Evolutionary conservation across 2,329 filamentous ascomycete genomes (phyloP).

Genomic region (Amauroascus niger): DNA sequence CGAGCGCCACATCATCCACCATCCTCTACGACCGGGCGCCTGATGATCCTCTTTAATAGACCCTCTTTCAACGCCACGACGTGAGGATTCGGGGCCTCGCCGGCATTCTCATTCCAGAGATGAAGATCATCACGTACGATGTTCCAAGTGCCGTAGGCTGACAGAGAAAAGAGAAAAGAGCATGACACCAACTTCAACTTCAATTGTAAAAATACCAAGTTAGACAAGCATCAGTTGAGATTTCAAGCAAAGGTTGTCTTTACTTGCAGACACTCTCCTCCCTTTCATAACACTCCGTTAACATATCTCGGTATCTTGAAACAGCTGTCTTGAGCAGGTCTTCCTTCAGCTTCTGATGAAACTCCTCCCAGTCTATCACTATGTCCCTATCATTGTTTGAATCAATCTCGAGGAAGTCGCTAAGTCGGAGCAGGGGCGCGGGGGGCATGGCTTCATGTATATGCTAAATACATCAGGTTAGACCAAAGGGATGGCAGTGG

Average conservation of each 20-base stretch:
- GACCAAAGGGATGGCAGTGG: neutral
- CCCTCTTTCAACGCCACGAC: too few species aligned
- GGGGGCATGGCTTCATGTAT: neutral
- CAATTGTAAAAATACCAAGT: too few species aligned
- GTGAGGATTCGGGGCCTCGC: too few species aligned
- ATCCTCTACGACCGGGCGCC: too few species aligned
- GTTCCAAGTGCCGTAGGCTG: too few species aligned
- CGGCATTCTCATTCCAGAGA: too few species aligned
- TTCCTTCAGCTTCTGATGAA: constrained; percentile 1
- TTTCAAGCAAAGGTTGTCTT: neutral
- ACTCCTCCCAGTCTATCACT: constrained; percentile 1
- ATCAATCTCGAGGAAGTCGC: constrained; percentile 3
- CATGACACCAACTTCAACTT: too few species aligned
- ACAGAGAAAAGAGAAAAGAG: too few species aligned
- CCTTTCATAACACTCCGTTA: neutral
- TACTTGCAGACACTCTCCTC: neutral
- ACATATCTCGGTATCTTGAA: neutral
- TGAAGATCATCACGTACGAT: too few species aligned
- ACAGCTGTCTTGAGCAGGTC: neutral
- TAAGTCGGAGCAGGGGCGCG: neutral
- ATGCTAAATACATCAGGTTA: constrained; percentile 7
- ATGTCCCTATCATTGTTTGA: neutral
- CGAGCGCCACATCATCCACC: too few species aligned
- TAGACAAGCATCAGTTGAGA: too few species aligned
- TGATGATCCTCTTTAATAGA: too few species aligned